Base-by-base conservation (phyloP, 2,329 filamentous ascomycete genomes). In the Colletotrichum trifolii region DNA sequence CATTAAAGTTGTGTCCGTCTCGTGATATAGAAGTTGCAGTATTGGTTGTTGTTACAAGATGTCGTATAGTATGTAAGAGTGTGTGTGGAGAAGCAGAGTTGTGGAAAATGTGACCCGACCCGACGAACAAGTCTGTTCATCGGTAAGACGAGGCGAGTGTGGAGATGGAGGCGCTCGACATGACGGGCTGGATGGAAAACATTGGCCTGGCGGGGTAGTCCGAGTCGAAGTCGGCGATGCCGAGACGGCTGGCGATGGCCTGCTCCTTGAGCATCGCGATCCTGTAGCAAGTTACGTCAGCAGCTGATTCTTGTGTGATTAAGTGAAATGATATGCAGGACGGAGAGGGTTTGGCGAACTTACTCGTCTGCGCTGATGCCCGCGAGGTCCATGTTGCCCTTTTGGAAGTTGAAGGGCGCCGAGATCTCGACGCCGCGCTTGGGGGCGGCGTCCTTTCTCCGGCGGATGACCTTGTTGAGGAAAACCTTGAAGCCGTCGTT, bases 351-450 rank as follows among this genome's bases (percentile, higher is more conserved):
- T 15, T 13, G 4, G 3, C 15, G n/a, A 12, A 78, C 85, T 75
- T 81, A 88, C 86, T 89, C 85, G 69, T 88, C 84, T 68, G 86
- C 80, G 49, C 83, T 84, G 46, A 88, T 78, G 43, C 86, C 87
- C 2, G 85, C 85, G 12, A 89, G 76, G 47, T 75, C 76, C 45
- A 83, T 77, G n/a, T 79, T 76, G 71, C 87, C 84, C 63, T 81
- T 82, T 72, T 84, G 83, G 71, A 88, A 84, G 73, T 88, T 80
- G 75, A 86, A 89, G 0, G 87, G 87, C 9, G 82, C 81, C 54
- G 85, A 88, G 73, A 86, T 86, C 56, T 83, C 77, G 12, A 82
- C 64, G n/a, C 70, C 72, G 17, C 74, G 73, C 71, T 81, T 81
- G 50, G 25, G 25, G 25, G 25, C 25, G 25, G 76, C 73, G 70